Base-by-base conservation (phyloP, 441 rosid species). In the Aquilaria agallochum region DNA sequence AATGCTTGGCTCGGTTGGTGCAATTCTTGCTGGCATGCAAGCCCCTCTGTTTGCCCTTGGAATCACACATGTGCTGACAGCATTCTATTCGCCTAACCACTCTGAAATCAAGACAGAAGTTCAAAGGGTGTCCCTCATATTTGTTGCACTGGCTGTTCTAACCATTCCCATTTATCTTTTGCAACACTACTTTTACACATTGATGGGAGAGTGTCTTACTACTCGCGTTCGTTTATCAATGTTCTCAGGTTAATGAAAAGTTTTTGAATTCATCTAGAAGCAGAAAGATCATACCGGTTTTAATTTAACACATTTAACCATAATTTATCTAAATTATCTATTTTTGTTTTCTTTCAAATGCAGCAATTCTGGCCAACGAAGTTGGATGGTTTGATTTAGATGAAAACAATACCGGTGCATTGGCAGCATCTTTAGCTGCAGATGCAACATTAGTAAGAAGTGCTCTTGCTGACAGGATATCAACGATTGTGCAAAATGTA, bases 121-220 rank as follows among this genome's bases (percentile, higher is more conserved):
- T 31, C 55, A 74, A 3, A 66, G 70, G 48, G 66, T 85, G 9
- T 76, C 77, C 50, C 67, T 83, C 55, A 55, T 85, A 20, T 89
- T 78, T 53, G 80, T 77, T 58, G 88, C 72, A 57, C 60, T 63
- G 62, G 96, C 79, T 40, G 56, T 75, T 49, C 5, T 78, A 51
- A 79, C 92, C 47, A 59, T 86, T 62, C 97, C 92, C n/a, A 72
- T 83, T 31, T 85, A 87, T 71, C 69, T 87, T 54, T 68, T 89
- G 52, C 98, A 89, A 55, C 98, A 87, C 62, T 85, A 81, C 53
- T 92, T 87, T 70, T 89, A 85, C 62, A 87, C 92, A 5, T 61
- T 86, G 75, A 87, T 89, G 95, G 96, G 95, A 58, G 98, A 92
- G 76, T 78, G 78, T 65, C 80, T 92, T 63, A 89, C 92, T 3